phyloP scores from a whole-genome alignment of 2,329 filamentous ascomycete genomes.

The Colletotrichum orchidophilum region DNA sequence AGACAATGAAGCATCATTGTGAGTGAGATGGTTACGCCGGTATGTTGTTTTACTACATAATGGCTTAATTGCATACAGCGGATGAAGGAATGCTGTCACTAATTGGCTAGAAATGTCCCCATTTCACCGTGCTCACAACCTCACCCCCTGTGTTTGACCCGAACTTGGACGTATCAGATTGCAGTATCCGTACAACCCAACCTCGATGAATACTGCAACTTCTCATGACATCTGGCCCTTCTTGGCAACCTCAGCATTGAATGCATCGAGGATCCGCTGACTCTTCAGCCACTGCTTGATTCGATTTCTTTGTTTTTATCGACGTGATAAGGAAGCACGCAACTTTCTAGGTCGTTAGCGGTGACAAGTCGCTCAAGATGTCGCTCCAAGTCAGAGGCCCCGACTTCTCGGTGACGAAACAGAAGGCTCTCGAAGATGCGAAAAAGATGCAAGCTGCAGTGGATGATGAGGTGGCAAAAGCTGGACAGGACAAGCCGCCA shows the following conservation, averaged over 20 bases:
- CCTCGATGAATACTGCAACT: conserved; percentile 7
- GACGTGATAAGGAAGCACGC: not conserved
- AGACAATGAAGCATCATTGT: not conserved
- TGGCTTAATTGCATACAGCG: not conserved
- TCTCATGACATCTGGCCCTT: not conserved
- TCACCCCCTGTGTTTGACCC: conserved; percentile 31
- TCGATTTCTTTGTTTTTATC: not conserved
- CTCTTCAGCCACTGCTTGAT: not conserved
- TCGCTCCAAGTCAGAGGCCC: conserved; percentile 53
- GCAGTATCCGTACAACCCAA: conserved; percentile 3
- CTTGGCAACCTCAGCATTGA: not conserved
- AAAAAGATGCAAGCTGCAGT: conserved; percentile 74
- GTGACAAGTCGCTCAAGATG: conserved; percentile 41
- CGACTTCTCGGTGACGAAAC: conserved; percentile 58
- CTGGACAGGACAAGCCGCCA: conserved; percentile 67
- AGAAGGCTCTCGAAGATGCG: conserved; percentile 74
- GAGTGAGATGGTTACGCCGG: not conserved
- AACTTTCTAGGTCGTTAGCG: not conserved
- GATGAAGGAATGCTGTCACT: not conserved
- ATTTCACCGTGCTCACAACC: conserved; percentile 11
- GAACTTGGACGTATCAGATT: conserved; percentile 30
- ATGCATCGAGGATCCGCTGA: not conserved
- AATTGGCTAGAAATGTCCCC: conserved; percentile 9
- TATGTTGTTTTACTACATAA: not conserved
- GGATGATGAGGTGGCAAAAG: conserved; percentile 67